These are phyloP conservation scores for Dendrostoma leiphaemia DNA, from an alignment of 2,329 filamentous ascomycete species.

Conservation along the genomic window DNA sequence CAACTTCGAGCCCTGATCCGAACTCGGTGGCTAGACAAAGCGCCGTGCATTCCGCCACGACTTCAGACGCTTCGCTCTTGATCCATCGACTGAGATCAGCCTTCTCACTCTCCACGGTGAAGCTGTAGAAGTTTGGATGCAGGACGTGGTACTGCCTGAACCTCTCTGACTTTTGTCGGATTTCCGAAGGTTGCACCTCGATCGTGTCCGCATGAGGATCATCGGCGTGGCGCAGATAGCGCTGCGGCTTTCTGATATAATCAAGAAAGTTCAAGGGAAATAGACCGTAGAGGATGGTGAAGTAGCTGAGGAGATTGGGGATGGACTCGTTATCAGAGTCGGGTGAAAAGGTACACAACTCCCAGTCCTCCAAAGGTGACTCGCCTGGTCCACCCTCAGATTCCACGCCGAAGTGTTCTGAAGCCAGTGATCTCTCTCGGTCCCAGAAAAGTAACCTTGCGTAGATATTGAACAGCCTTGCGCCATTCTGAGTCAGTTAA, in stretches of 20 bases:
- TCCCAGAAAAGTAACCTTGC: constrained; percentile 80
- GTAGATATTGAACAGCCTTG: constrained; percentile 72
- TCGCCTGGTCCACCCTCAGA: constrained; percentile 64
- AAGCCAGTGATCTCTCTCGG: constrained; percentile 42
- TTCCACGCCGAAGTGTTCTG: constrained; percentile 38
- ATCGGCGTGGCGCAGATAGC: constrained; percentile 72
- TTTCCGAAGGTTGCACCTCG: constrained; percentile 75
- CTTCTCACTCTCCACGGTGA: constrained; percentile 77
- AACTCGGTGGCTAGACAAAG: constrained; percentile 46
- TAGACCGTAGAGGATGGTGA: constrained; percentile 78
- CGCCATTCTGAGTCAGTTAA: background rate
- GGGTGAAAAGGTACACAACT: constrained; percentile 59
- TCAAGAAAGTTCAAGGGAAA: constrained; percentile 86
- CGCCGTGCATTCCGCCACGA: constrained; percentile 76
- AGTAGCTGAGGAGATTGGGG: constrained; percentile 70
- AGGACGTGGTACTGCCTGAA: constrained; percentile 72
- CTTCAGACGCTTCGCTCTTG: constrained; percentile 75
- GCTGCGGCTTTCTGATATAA: constrained; percentile 79
- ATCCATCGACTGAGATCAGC: constrained; percentile 75
- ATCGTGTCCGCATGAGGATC: constrained; percentile 70
- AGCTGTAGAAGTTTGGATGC: constrained; percentile 80
- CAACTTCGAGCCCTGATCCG: constrained; percentile 14
- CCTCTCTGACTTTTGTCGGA: constrained; percentile 71
- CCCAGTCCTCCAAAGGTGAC: constrained; percentile 63
- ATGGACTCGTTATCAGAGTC: constrained; percentile 61